Base-by-base conservation (phyloP, 352 stramenopile species). In the Phytopythium chamaehyphon region DNA sequence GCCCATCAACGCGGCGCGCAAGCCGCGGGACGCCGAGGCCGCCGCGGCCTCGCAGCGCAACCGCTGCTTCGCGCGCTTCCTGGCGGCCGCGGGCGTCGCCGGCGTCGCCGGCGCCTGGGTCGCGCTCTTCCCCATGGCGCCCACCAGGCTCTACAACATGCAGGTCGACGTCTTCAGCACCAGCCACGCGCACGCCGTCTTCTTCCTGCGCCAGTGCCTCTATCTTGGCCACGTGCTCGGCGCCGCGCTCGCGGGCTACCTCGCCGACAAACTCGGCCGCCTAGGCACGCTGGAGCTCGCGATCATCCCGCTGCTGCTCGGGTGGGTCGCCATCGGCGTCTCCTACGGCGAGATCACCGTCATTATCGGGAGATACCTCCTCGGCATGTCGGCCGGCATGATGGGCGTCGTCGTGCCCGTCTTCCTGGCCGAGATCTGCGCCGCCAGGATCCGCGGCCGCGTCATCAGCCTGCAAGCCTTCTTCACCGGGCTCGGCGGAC, bases 111-210 rank as follows among this genome's bases (percentile, higher is more conserved):
- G 55, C 54, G 63, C 63, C 14, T 93, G 83, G 83, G 47, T 85
- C 21, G 55, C 61, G 44, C 66, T 89, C 37, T 93, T 90, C 65
- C 83, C 83, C 35, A 71, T 93, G 46, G 73, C 77, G 12, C 77
- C 83, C 10, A 71, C 52, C 24, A 61, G 80, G 8, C 71, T 93
- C 10, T 93, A 93, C 66, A 87, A 90, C 59, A 90, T 93, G 63
- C 79, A 93, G 58, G 77, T 93, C 44, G 79, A 93, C 53, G 70
- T 90, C 15, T 93, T 93, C 56, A 72, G 64, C 65, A 77, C 69
- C n/a, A 71, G 67, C 57, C 77, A 90, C 54, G 68, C 69, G 39
- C 77, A 90, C 52, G 61, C 83, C 22, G 64, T 65, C 37, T 93
- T 89, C 61, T 93, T 88, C 56, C 81, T 79, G 51, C 62, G 66